Evolutionary conservation across 768 basidiomycete genomes (phyloP).

Genomic region (Naganishia randhawae): DNA sequence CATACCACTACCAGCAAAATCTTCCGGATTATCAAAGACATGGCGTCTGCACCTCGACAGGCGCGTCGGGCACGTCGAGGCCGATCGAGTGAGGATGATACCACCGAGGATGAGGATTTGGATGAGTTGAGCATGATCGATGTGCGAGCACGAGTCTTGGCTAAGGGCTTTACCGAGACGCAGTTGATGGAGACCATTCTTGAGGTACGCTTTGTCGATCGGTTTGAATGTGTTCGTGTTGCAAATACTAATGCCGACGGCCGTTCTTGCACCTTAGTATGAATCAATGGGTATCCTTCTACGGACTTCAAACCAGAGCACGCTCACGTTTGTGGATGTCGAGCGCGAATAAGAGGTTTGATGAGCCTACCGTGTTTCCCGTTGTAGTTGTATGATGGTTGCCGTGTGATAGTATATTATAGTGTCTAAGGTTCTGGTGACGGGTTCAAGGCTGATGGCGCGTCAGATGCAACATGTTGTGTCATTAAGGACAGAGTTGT

Average conservation of each 20-base stretch:
- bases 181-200: slow-evolving; percentile 81
- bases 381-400: background rate
- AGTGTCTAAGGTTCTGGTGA: background rate
- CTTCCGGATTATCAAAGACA: slow-evolving; percentile 83
- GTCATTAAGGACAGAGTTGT: too few relatives aligned
- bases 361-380: background rate
- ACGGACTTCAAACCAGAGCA: slow-evolving; percentile 76
- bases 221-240: background rate
- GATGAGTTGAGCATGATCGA: slow-evolving; percentile 79
- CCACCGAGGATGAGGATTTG: slow-evolving; percentile 60
- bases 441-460: too few relatives aligned
- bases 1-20: slow-evolving; percentile 76
- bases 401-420: background rate
- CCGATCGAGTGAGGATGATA: slow-evolving; percentile 64
- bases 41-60: slow-evolving; percentile 57
- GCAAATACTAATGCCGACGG: background rate
- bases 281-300: slow-evolving; percentile 76
- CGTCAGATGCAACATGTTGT: too few relatives aligned
- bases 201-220: slow-evolving; percentile 58
- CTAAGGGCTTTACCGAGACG: slow-evolving; percentile 83
- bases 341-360: slow-evolving; percentile 16
- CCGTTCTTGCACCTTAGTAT: slow-evolving; percentile 59
- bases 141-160: slow-evolving; percentile 76
- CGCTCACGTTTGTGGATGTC: slow-evolving; percentile 63
- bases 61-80: slow-evolving; percentile 56